phyloP scores from a whole-genome alignment of 1,284 basidiomycete species.

The Vanrija sp. region DNA sequence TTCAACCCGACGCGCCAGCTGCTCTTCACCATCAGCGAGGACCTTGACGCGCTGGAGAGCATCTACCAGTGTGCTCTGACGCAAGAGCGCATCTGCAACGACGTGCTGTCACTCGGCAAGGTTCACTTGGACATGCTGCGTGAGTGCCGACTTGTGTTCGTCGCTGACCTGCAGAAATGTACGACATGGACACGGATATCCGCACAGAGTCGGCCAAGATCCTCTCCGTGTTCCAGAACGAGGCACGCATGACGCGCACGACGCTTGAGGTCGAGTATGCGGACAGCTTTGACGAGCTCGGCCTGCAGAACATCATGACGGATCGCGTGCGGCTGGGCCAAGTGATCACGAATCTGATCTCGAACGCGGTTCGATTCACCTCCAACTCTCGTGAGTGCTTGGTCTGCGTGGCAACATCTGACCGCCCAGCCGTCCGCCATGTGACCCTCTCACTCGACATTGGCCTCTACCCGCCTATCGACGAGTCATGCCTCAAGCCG shows the following conservation, averaged over 20 bases:
- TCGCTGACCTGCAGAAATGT: constrained; percentile 34
- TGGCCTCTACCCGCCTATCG: constrained; percentile 12
- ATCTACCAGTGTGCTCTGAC: constrained; percentile 47
- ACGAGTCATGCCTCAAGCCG: constrained; percentile 8
- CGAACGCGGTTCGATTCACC: constrained; percentile 43
- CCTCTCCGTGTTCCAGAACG: constrained; percentile 48
- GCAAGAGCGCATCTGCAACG: constrained; percentile 51
- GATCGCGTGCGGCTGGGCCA: constrained; percentile 44
- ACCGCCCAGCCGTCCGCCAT: constrained; percentile 17
- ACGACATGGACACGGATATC: constrained; percentile 44
- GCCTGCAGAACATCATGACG: constrained; percentile 29
- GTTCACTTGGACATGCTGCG: constrained; percentile 48
- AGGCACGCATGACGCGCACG: constrained; percentile 48
- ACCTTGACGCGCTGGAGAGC: constrained; percentile 44
- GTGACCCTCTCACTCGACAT: constrained; percentile 26
- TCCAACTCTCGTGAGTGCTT: constrained; percentile 24
- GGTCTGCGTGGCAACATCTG: not conserved
- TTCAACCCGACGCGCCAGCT: constrained; percentile 41
- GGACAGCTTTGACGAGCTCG: constrained; percentile 22
- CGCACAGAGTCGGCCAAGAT: constrained; percentile 39
- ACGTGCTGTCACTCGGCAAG: constrained; percentile 49
- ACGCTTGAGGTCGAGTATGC: constrained; percentile 23
- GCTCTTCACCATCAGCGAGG: constrained; percentile 45
- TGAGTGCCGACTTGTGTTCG: constrained; percentile 37
- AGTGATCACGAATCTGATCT: constrained; percentile 42